Conservation (phyloP, 2,329 filamentous ascomycete genomes). For the Colletotrichum euphorbiae region DNA sequence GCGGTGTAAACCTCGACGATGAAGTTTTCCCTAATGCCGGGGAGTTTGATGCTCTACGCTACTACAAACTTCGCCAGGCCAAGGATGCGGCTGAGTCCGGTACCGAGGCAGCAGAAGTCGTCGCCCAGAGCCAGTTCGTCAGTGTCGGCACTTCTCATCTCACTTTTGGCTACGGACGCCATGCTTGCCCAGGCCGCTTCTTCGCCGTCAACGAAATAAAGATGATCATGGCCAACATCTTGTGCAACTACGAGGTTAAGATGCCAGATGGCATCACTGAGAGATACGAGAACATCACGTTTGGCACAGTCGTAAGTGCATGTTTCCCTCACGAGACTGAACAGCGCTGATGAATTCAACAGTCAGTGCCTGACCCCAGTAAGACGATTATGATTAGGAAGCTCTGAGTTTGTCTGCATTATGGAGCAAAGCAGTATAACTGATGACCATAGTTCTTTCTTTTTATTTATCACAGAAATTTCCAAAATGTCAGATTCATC, state of each 20-base stretch:
- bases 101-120: constrained; percentile 39
- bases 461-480: not conserved
- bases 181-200: constrained; percentile 39
- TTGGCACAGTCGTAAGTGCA: constrained; percentile 23
- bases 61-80: constrained; percentile 56
- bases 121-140: constrained; percentile 53
- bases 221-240: constrained; percentile 39
- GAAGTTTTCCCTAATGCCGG: constrained; percentile 53
- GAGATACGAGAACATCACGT: constrained; percentile 17
- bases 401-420: not conserved
- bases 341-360: not conserved
- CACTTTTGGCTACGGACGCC: constrained; percentile 41
- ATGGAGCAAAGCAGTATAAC: not conserved
- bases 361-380: constrained; percentile 20
- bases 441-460: not conserved
- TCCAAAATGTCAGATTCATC: not conserved
- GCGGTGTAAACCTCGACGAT: constrained; percentile 52
- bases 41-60: constrained; percentile 61
- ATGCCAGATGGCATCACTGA: constrained; percentile 24
- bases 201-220: constrained; percentile 42
- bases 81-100: constrained; percentile 30
- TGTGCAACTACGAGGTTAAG: constrained; percentile 39
- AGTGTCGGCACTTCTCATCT: constrained; percentile 46
- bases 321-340: no score
- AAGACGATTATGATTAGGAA: constrained; percentile 36